Conservation (phyloP, 352 stramenopile species). For the Phytopythium delawarense region DNA sequence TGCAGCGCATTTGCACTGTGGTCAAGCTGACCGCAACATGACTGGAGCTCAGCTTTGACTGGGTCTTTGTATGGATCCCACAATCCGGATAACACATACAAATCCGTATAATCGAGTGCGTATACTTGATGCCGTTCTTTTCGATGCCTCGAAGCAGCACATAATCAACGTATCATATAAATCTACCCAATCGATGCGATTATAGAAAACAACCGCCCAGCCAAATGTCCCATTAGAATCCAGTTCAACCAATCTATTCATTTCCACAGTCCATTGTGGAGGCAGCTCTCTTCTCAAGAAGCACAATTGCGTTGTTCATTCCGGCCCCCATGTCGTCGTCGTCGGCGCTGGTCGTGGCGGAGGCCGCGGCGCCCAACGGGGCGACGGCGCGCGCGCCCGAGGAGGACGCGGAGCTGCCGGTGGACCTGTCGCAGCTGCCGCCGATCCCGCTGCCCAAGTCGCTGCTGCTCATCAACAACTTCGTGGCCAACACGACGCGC, state of each 20-base stretch:
- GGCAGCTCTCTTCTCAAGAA: not conserved
- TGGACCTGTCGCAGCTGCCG: conserved; percentile 76
- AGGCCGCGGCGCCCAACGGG: conserved; percentile 13
- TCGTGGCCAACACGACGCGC: conserved; percentile 79
- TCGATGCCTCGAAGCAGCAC: too few species aligned
- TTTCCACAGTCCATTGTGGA: too few species aligned
- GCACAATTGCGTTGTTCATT: not conserved
- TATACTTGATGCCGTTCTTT: not conserved
- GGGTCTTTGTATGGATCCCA: not conserved
- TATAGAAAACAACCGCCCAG: too few species aligned
- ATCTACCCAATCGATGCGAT: too few species aligned
- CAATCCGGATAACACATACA: not conserved
- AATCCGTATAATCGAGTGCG: not conserved
- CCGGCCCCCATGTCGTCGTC: not conserved
- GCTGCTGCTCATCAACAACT: conserved; percentile 84
- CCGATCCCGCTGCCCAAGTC: conserved; percentile 73
- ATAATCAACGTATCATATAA: too few species aligned
- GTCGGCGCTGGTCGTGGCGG: conserved; percentile 52
- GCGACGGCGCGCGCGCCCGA: conserved; percentile 17
- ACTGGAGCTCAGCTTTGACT: not conserved
- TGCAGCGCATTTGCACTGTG: not conserved
- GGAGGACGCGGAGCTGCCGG: conserved; percentile 62
- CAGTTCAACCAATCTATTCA: too few species aligned
- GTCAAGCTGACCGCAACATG: not conserved
- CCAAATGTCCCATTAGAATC: too few species aligned